phyloP scores from a whole-genome alignment of 2,329 filamentous ascomycete species.

The Claviceps spartinae region DNA sequence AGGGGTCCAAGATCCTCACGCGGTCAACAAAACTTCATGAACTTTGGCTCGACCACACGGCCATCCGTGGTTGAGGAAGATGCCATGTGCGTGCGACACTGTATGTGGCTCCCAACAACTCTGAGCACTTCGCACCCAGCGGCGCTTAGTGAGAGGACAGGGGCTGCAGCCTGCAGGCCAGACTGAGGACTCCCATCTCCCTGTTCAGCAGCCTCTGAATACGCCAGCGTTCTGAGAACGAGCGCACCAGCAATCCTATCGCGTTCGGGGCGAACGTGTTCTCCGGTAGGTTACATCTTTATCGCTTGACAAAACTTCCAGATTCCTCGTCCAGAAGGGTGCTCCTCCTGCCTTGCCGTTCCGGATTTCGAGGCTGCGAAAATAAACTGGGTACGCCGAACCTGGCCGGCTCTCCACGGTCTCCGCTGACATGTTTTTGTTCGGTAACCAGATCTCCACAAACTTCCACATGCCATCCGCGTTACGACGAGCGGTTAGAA shows the following conservation, averaged over 20 bases:
- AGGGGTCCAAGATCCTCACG: not conserved
- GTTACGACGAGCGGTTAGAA: not conserved
- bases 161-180: conserved; percentile 3
- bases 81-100: conserved; percentile 4
- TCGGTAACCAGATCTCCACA: not conserved
- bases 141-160: conserved; percentile 4
- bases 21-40: not conserved
- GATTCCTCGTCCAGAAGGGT: not conserved
- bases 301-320: not conserved
- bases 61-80: not conserved
- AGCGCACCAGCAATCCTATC: conserved; percentile 6
- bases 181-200: conserved; percentile 4
- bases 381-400: not conserved
- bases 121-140: conserved; percentile 2
- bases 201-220: conserved; percentile 5
- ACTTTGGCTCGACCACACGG: not conserved
- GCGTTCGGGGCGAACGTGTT: not conserved
- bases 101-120: conserved; percentile 5
- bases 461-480: not conserved
- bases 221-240: conserved; percentile 3
- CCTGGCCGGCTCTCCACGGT: not conserved
- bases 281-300: conserved; percentile 3
- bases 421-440: conserved; percentile 2
- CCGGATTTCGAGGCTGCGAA: not conserved
- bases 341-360: not conserved